These are phyloP conservation scores for Litchi chinensis DNA, from an alignment of 345 rosid species.

Conservation along the genomic window DNA sequence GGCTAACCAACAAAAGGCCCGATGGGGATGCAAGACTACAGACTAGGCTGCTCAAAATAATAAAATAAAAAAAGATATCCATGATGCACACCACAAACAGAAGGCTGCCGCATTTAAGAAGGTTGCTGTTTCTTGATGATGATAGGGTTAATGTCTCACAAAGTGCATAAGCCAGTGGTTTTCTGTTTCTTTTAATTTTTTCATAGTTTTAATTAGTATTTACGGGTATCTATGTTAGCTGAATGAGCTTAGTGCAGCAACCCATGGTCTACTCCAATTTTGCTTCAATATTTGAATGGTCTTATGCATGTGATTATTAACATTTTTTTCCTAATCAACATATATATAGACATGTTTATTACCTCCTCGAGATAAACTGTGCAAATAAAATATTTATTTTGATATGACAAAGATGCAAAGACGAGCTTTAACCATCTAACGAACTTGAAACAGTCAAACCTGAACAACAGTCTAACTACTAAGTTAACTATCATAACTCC, in stretches of 20 bases:
- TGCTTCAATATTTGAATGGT: not conserved
- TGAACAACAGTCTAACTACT: not conserved
- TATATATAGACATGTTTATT: too few species aligned
- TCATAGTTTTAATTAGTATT: not conserved
- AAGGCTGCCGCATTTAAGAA: not conserved
- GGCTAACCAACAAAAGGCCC: not conserved
- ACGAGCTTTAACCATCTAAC: not conserved
- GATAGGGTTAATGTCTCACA: not conserved
- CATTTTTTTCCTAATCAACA: too few species aligned
- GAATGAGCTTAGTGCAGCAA: not conserved
- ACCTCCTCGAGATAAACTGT: too few species aligned
- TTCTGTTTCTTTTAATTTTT: not conserved
- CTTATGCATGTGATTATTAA: too few species aligned
- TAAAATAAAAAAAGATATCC: too few species aligned
- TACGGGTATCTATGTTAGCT: not conserved
- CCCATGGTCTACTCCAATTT: not conserved
- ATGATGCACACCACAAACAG: too few species aligned
- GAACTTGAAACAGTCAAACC: not conserved
- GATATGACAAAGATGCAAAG: not conserved
- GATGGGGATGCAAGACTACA: not conserved
- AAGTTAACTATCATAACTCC: not conserved
- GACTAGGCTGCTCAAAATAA: not conserved
- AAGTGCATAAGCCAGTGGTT: not conserved
- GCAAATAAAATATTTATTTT: too few species aligned
- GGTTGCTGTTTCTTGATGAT: not conserved